These are phyloP conservation scores for Umbelopsis sp. DNA, from an alignment of 192 early-diverging fungal species.

Conservation along the genomic window DNA sequence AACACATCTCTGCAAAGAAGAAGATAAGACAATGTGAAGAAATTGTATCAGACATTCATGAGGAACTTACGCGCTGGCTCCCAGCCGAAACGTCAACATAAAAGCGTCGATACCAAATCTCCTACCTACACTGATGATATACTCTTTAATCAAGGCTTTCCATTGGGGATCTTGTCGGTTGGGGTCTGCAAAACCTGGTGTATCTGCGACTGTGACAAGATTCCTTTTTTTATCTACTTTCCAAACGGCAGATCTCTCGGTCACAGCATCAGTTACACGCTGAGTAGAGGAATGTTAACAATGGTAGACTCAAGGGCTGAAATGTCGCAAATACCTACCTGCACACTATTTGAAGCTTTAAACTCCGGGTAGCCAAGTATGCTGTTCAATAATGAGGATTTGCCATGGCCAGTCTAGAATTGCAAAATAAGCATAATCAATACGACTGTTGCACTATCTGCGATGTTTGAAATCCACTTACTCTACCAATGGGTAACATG, in stretches of 20 bases:
- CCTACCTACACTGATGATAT: slow-evolving; percentile 21
- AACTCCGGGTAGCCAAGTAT: slow-evolving; percentile 27
- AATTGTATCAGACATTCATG: not conserved
- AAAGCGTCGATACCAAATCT: slow-evolving; percentile 36
- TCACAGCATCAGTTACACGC: slow-evolving; percentile 22
- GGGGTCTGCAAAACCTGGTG: slow-evolving; percentile 33
- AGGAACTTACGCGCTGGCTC: slow-evolving; percentile 13
- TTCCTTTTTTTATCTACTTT: slow-evolving; percentile 24
- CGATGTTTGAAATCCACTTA: not conserved
- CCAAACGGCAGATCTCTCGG: slow-evolving; percentile 31
- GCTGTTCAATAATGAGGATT: slow-evolving; percentile 32
- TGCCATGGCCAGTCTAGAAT: slow-evolving; percentile 31
- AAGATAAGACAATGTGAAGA: not conserved
- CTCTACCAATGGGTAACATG: slow-evolving; percentile 34
- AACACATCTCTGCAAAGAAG: slow-evolving; percentile 11
- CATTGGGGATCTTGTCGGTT: slow-evolving; percentile 20
- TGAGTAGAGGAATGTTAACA: not conserved
- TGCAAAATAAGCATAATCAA: slow-evolving; percentile 1
- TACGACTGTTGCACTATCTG: not conserved
- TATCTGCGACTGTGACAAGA: slow-evolving; percentile 31
- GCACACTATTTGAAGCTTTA: slow-evolving; percentile 6
- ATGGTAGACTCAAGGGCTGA: not conserved
- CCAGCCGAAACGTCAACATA: slow-evolving; percentile 23
- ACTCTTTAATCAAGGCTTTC: slow-evolving; percentile 15
- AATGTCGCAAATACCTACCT: slow-evolving; percentile 18